Evolutionary conservation across 257 asterid species (phyloP).

Genomic region (Datura wrightii): DNA sequence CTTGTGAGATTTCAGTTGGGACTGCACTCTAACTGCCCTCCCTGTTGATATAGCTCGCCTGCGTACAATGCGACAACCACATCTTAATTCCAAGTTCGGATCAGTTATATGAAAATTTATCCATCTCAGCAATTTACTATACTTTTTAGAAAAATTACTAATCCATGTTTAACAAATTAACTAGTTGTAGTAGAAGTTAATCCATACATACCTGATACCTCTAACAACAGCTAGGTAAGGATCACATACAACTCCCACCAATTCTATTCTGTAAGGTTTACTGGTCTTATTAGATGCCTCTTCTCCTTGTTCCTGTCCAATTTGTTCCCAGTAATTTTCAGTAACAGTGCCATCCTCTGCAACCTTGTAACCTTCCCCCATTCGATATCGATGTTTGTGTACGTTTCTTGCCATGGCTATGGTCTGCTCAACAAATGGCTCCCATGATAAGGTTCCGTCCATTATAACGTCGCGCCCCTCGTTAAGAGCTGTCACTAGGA

Average conservation of each 20-base stretch:
- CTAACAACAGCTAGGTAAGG: conserved; percentile 87
- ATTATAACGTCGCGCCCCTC: conserved; percentile 97
- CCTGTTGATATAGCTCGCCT: conserved; percentile 91
- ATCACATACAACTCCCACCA: conserved; percentile 95
- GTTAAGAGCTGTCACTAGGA: conserved; percentile 84
- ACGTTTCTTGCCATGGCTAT: conserved; percentile 86
- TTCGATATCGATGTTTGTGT: conserved; percentile 69
- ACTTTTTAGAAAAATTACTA: too few species aligned
- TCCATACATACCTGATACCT: conserved; percentile 75
- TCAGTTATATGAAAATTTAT: not conserved
- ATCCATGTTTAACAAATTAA: not conserved
- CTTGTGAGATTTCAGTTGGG: conserved; percentile 90
- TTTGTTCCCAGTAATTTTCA: conserved; percentile 79
- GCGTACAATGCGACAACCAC: conserved; percentile 15
- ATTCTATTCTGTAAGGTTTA: conserved; percentile 82
- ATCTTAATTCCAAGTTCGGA: not conserved
- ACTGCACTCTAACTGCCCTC: conserved; percentile 89
- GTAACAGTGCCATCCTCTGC: conserved; percentile 71
- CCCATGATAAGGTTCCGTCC: conserved; percentile 99
- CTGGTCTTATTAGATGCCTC: conserved; percentile 32
- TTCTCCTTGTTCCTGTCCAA: conserved; percentile 50
- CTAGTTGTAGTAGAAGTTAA: not conserved
- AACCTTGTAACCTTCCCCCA: conserved; percentile 90
- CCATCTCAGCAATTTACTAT: too few species aligned
- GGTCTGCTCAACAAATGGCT: conserved; percentile 91